Evolutionary conservation across 2,329 filamentous ascomycete genomes (phyloP).

Genomic region (Ophiostoma ips): DNA sequence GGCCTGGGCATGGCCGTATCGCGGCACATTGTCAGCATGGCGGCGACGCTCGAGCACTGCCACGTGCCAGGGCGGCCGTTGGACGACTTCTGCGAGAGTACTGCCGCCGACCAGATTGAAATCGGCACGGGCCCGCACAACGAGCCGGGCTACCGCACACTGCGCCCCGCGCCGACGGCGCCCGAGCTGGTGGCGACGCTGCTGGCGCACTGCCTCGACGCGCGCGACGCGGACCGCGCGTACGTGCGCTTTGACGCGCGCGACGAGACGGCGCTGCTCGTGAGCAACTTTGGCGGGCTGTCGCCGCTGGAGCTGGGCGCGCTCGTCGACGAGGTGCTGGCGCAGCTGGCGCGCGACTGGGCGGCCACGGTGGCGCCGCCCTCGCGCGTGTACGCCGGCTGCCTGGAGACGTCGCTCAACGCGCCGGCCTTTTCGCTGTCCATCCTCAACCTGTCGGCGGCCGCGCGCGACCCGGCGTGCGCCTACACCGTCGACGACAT

Average conservation of each 20-base stretch:
- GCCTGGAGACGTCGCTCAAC: slow-evolving; percentile 58
- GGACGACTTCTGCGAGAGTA: slow-evolving; percentile 22
- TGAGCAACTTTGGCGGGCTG: slow-evolving; percentile 48
- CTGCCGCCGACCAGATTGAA: slow-evolving; percentile 36
- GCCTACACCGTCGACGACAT: slow-evolving; percentile 38
- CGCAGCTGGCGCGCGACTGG: slow-evolving; percentile 34
- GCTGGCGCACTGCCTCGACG: slow-evolving; percentile 45
- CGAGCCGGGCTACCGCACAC: slow-evolving; percentile 45
- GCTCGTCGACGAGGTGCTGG: slow-evolving; percentile 37
- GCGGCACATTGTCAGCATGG: slow-evolving; percentile 39
- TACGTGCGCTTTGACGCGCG: slow-evolving; percentile 33
- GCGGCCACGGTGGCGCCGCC: slow-evolving; percentile 26
- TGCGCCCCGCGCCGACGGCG: slow-evolving; percentile 36
- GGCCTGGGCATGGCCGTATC: slow-evolving; percentile 35
- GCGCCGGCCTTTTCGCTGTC: slow-evolving; percentile 58
- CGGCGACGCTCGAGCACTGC: slow-evolving; percentile 46
- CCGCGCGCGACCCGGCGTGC: slow-evolving; percentile 26
- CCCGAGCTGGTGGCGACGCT: slow-evolving; percentile 41
- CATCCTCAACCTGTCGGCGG: slow-evolving; percentile 42
- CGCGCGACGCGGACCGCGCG: slow-evolving; percentile 33
- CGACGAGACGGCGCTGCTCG: slow-evolving; percentile 37
- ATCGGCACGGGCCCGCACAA: slow-evolving; percentile 56
- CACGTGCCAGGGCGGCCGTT: slow-evolving; percentile 42
- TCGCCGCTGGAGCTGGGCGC: slow-evolving; percentile 43
- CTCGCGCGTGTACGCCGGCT: slow-evolving; percentile 44